Conservation (phyloP, 164 flowering plant genomes). For the Stephania yunnanensis region DNA sequence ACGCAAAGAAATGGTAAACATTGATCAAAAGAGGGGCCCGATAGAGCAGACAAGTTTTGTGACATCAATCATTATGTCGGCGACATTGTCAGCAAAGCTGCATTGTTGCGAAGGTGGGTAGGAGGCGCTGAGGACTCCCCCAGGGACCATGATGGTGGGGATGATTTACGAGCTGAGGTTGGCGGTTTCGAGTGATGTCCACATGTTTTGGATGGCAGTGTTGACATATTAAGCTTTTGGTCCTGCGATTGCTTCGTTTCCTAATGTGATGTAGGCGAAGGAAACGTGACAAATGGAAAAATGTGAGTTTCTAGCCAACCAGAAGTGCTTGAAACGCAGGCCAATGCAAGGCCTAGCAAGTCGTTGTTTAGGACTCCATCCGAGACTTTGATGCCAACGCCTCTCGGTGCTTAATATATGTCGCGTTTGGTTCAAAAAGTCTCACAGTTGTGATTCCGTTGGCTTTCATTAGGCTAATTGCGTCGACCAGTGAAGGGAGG, state of each 20-base stretch:
- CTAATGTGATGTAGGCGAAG: background rate
- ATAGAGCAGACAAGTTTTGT: background rate
- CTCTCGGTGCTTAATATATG: background rate
- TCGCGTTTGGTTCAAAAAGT: background rate
- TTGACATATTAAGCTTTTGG: background rate
- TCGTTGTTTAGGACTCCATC: background rate
- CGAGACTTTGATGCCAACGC: background rate
- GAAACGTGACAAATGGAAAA: background rate
- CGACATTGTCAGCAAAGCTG: background rate
- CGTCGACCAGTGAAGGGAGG: background rate
- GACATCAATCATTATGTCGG: background rate
- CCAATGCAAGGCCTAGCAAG: background rate
- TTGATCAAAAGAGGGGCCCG: background rate
- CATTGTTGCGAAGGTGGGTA: slow-evolving; percentile 2
- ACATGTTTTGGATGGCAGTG: background rate
- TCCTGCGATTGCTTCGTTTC: slow-evolving; percentile 5
- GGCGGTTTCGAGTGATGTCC: background rate
- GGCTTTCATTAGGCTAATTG: background rate
- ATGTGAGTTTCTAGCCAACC: background rate
- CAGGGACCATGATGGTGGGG: background rate
- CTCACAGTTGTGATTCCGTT: slow-evolving; percentile 1
- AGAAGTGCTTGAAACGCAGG: background rate
- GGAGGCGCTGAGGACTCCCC: background rate
- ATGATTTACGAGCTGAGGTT: background rate
- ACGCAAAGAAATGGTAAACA: slow-evolving; percentile 6